Evolutionary conservation across 257 asterid genomes (phyloP), one percentile per base, ranked within the genome.

Genomic region (Solanum corneliomulleri): DNA sequence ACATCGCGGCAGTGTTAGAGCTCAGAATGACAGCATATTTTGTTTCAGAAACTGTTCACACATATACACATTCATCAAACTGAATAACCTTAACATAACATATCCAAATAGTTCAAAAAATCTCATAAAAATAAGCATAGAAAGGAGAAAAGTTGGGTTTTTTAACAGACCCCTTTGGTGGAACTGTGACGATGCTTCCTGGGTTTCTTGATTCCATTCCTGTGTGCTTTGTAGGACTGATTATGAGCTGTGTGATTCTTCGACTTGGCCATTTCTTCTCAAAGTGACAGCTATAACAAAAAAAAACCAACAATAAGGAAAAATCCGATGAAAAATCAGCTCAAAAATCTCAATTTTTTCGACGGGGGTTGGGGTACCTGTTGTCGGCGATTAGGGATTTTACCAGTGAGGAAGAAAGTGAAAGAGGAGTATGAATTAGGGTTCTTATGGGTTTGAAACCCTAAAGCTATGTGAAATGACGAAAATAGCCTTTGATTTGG

Each of bases 221-320:
- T 92, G 93, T 96, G 98, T 21, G 97, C 98, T 91, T 96, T 96
- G 92, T 87, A 71, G 11, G 98, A 96, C 93, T 94, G 98, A 89
- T 96, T 96, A 90, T 96, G 98, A 2, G 98, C 98, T 0, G 98
- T 94, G 95, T 96, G 98, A 78, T 96, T 96, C 97, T 96, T 96
- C 69, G 97, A 96, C 87, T 96, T 96, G 82, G 98, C 98, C 98
- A 96, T 96, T 89, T 47, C 87, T 44, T 69, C 60, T 86, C 71
- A 13, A 25, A 87, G 27, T 29, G 7, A 80, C 86, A 44, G 45
- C 39, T 33, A 88, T 4, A 52, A 35, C 9, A 1, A 52, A 7
- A 76, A 20, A 23, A 27, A 82, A 42, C 62, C 5, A 72, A 72
- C 0, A 72, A 37, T 21, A 10, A 21, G 44, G 1, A 16, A 56